Base-by-base conservation (phyloP, 139 green algal genomes). In the Coelastrella sp. region DNA sequence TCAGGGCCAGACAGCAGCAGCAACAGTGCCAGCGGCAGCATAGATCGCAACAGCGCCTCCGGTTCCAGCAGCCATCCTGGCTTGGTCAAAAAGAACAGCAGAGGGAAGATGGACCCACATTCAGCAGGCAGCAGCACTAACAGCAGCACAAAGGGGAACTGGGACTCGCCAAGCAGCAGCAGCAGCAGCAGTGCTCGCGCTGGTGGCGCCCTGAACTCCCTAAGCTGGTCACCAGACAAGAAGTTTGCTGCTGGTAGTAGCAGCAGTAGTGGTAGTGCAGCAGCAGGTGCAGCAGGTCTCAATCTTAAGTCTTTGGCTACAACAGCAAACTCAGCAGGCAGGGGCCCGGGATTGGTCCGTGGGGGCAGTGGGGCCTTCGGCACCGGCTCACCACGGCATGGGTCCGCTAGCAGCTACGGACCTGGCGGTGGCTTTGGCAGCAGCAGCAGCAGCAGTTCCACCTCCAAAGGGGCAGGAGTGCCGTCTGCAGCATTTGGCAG, bases 61-160 rank as follows among this genome's bases (percentile, higher is more conserved):
- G 68, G 68, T 6, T 10, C 20, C 74, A 80, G 23, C 74, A 7
- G 79, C 58, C 57, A 85, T 17, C 8, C 60, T 19, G n/a, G 57
- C 32, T 22, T 74, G 80, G 58, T 5, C 61, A 78, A 47, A 32
- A 76, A 87, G 14, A 87, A 77, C 80, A 86, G 80, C 80, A 77
- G 17, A 77, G 81, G 81, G 19, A 87, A 22, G 22, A 47, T 56
- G 47, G 81, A 54, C 5, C 22, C 23, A 4, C 60, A 66, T 54
- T 58, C 81, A 65, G 61, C 61, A 64, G 23, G 23, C 64, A 87
- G 64, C 64, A 87, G 81, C 81, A 89, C 19, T n/a, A 68, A 23
- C 84, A 78, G 47, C 68, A 74, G 5, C 2, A 5, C 17, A 23
- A 20, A 8, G 8, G 47, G 61, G 3, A 78, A 64, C 81, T n/a